Base-by-base conservation (phyloP, 306 rosid species). In the Ammopiptanthus mongolicus region DNA sequence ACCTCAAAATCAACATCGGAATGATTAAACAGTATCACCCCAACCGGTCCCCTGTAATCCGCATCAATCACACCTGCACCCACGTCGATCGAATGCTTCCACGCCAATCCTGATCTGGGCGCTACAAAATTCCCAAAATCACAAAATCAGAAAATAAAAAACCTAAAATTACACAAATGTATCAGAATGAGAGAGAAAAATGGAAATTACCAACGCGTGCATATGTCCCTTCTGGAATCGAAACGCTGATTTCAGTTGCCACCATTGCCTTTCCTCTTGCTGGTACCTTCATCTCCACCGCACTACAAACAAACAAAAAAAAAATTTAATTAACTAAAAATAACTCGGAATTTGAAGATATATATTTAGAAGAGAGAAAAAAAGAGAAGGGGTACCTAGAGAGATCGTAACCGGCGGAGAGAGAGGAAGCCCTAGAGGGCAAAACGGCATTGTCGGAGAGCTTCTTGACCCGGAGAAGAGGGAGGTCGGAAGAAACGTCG, bases 21-120 rank as follows among this genome's bases (percentile, higher is more conserved):
- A 44, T 86, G 85, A n/a, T 95, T 95, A 86, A 88, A 92, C 77
- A 95, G 55, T 17, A 92, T 83, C 9, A 95, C 93, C 1, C 97
- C 97, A 64, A 95, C 86, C 0, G 93, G 73, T 3, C 99, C 99
- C 22, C 97, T 84, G 79, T 90, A 95, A 75, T 95, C 97, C 0
- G 97, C 93, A 21, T 95, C 97, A 0, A 95, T 87, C 76, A 91
- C 97, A 0, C 98, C 95, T 0, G 97, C 98, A 42, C 98, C 98
- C 0, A 90, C 94, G 8, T 94, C 93, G 4, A 95, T 92, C 0
- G 97, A 89, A 39, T 87, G 88, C 83, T 92, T 95, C 97, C 78
- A 90, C 0, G 97, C 82, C 89, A 95, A 78, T 0, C 97, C 97
- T 1, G 97, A 91, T 2, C 96, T 61, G 1, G 96, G 93, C 2